Percentiles rank a stretch among this genome's conserved stretches.
Conservation (phyloP, 2,329 filamentous ascomycete genomes). For the Bipolaris cookei region DNA sequence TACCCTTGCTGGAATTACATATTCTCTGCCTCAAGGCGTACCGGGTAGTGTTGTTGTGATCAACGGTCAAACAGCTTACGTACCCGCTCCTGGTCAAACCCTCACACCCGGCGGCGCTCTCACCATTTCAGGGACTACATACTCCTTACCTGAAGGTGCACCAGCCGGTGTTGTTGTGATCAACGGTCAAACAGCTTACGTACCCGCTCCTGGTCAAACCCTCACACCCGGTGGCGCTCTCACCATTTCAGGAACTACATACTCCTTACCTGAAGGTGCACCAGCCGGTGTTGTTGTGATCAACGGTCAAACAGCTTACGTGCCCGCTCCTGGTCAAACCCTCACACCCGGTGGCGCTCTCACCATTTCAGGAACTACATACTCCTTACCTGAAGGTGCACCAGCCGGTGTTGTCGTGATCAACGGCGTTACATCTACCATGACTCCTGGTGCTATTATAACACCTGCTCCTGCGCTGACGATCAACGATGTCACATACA, state of each 20-base stretch:
- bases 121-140: slow-evolving; percentile 39
- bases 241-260: slow-evolving; percentile 39
- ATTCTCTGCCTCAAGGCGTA: slow-evolving; percentile 31
- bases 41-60: slow-evolving; percentile 32
- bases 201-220: too few relatives aligned
- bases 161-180: slow-evolving; percentile 31
- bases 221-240: slow-evolving; percentile 37
- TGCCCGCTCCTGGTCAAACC: slow-evolving; percentile 32
- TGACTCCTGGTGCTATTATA: slow-evolving; percentile 15
- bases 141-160: slow-evolving; percentile 31
- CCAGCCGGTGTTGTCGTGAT: slow-evolving; percentile 31
- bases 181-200: too few relatives aligned
- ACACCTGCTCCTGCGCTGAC: slow-evolving; percentile 34
- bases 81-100: too few relatives aligned
- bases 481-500: slow-evolving; percentile 37
- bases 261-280: slow-evolving; percentile 31
- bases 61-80: too few relatives aligned
- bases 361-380: slow-evolving; percentile 39
- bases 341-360: slow-evolving; percentile 37
- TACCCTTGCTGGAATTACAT: slow-evolving; percentile 38
- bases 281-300: slow-evolving; percentile 32
- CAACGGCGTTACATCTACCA: slow-evolving; percentile 36
- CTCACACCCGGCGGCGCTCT: slow-evolving; percentile 36
- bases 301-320: slow-evolving; percentile 34
- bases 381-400: slow-evolving; percentile 31